Base-by-base conservation (phyloP, 306 rosid species). In the Trifolium dubium region DNA sequence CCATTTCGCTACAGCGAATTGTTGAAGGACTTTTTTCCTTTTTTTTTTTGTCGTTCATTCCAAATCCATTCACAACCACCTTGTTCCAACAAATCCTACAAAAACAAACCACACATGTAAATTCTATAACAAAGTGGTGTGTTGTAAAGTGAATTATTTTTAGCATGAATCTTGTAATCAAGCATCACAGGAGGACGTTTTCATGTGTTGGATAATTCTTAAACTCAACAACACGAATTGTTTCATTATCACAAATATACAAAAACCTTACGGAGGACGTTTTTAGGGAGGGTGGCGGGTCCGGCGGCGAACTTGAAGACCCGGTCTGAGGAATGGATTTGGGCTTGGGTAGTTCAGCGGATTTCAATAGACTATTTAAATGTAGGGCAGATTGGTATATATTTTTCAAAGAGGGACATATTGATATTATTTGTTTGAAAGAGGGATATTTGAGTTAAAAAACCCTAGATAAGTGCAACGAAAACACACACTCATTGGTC, bases 221-320 rank as follows among this genome's bases (percentile, higher is more conserved):
- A 70, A 83, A 94, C 83, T 94, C 99, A 23, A 94, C 97, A 11
- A 97, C 99, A 39, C 92, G 99, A 73, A 94, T 94, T 0, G 99
- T 94, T 76, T 94, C 97, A 44, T 94, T 94, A 0, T 90, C 88
- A 62, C 99, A 94, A 1, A 94, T 88, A 56, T 94, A 96, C 79
- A 94, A 50, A 62, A 83, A 92, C 99, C 66, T 14, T 37, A 2
- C 14, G 80, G 69, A 94, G 97, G 12, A 94, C 97, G 35, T 75
- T 82, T 66, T 89, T 97, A 2, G 99, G 99, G 4, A 92, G 84
- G 66, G 70, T 92, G 34, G 99, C 99, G 4, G 99, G 99, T 2
- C 97, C 99, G 29, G 97, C 99, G 31, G 97, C 96, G 84, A 94
- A 94, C 89, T 94, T 94, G 37, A 91, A 89, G 72, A 94, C 89